Evolutionary conservation across 805 yeast species (phyloP), one percentile per base, ranked within the genome.

Genomic region (Cephaloascus fragrans): DNA sequence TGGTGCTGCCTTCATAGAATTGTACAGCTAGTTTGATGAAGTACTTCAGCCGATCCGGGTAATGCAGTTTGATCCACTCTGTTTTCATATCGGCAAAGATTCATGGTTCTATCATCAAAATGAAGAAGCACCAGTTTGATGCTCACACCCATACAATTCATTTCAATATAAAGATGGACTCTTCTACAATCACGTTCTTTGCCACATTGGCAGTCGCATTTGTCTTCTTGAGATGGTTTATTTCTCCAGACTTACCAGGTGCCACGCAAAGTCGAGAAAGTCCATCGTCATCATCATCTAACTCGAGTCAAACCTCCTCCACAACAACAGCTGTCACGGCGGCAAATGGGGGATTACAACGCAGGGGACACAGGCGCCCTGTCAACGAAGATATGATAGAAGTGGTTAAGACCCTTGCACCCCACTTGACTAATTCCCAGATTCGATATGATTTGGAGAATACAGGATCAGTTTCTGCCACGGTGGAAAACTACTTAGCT

Each of bases 331-430:
- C 39, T 35, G 34, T 36, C 36, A 9, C 39, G n/a, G 34, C 37
- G 19, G 33, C 33, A 32, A 37, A 41, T 42, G 26, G 39, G 18
- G 44, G 31, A 41, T 33, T 39, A 26, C 47, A 39, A 44, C 37
- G 35, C 35, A 41, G 20, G 32, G 42, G 45, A 34, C 40, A 41
- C 35, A 62, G 70, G 36, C 70, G 84, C 41, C 62, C 56, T 12
- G 79, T 82, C 18, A 77, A 81, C 3, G 66, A 64, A 4, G 75
- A 73, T 41, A 90, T 90, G 97, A 69, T 90, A 34, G 93, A 83
- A 45, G 80, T 84, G 0, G 96, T 90, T 2, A 83, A 78, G 48
- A 77, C 87, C 33, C 67, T 90, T 40, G 95, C 88, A 0, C 96
- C 97, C 3, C 66, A 67, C 17, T 61, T 85, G 26, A 67, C 83